These are phyloP conservation scores for Candida ascalaphidarum DNA, from an alignment of 805 yeast species.

Conservation along the genomic window DNA sequence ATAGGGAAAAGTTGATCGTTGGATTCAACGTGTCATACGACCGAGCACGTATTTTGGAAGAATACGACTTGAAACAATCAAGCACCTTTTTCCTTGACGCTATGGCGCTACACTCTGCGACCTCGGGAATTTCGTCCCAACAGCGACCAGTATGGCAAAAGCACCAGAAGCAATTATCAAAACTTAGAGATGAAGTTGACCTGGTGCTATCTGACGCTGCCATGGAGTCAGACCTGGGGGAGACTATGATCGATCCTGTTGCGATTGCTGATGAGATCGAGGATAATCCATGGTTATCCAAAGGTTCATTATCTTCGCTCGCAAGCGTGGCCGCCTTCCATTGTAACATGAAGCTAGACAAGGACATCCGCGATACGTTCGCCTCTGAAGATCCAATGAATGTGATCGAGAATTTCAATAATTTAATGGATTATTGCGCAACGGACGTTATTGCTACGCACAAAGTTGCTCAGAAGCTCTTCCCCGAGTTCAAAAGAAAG, in stretches of 20 bases:
- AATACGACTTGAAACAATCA: conserved; percentile 59
- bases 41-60: conserved; percentile 78
- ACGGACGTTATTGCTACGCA: conserved; percentile 73
- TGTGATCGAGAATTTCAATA: conserved; percentile 48
- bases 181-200: conserved; percentile 2
- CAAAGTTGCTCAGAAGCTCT: conserved; percentile 55
- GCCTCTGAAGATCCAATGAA: conserved; percentile 43
- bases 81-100: conserved; percentile 82
- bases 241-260: conserved; percentile 3
- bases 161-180: conserved; percentile 34
- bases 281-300: conserved; percentile 80
- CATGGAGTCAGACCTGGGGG: background rate
- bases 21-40: conserved; percentile 93
- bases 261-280: conserved; percentile 17
- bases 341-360: conserved; percentile 60
- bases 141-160: conserved; percentile 76
- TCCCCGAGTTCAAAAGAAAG: conserved; percentile 56
- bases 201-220: conserved; percentile 2
- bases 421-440: conserved; percentile 75
- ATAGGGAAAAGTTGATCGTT: conserved; percentile 49
- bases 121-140: conserved; percentile 85
- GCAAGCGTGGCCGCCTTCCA: conserved; percentile 74
- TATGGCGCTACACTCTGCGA: conserved; percentile 86
- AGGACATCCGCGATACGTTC: conserved; percentile 60
- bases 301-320: conserved; percentile 71